Evolutionary conservation across 73 alveolate genomes (phyloP).

Genomic region (Paramecium sexaurelia): DNA sequence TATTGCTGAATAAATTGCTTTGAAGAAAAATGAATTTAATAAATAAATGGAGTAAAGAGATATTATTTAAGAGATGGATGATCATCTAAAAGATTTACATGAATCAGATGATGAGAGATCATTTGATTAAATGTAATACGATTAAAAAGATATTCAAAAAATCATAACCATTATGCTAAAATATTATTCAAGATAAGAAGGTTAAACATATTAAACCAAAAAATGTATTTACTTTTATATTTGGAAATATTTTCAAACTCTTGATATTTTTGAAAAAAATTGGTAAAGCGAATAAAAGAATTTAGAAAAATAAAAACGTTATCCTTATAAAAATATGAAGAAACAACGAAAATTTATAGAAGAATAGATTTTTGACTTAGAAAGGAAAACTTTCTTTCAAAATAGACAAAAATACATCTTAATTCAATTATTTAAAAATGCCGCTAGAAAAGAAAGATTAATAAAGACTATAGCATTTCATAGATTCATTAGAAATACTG

Average conservation of each 20-base stretch:
- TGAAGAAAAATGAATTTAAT: not conserved
- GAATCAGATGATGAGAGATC: conserved; percentile 15
- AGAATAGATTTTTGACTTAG: conserved; percentile 7
- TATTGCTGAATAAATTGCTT: not conserved
- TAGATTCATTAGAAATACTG: conserved; percentile 19
- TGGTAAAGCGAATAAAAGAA: not conserved
- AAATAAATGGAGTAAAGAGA: not conserved
- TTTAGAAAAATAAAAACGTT: not conserved
- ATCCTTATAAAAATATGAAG: conserved; percentile 16
- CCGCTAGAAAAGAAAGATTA: conserved; percentile 38
- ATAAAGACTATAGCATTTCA: conserved; percentile 34
- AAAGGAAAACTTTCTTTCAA: not conserved
- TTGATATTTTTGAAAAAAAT: not conserved
- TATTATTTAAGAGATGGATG: conserved; percentile 54
- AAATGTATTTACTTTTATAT: conserved; percentile 15
- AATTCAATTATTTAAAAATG: not conserved
- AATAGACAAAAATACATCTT: not conserved
- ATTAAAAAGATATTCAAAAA: not conserved
- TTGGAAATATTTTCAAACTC: not conserved
- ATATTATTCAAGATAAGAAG: not conserved
- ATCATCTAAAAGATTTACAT: not conserved
- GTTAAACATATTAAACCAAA: not conserved
- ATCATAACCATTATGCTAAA: not conserved
- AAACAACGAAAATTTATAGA: not conserved
- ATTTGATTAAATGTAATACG: not conserved